Conservation (phyloP, 805 yeast genomes). For the Barnettozyma botsteinii region DNA sequence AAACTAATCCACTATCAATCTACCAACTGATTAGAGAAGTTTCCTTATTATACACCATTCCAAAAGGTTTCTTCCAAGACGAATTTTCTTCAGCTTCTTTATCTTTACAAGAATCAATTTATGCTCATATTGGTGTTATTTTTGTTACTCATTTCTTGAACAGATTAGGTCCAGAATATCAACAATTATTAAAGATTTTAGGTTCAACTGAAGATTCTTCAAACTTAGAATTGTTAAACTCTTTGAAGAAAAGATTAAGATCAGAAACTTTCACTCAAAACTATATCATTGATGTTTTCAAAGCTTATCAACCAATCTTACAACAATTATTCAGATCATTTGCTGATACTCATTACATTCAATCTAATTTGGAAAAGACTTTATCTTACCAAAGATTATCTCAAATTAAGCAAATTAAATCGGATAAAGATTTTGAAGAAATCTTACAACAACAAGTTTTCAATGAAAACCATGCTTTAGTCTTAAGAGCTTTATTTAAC, state of each 20-base stretch:
- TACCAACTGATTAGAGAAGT: constrained; percentile 93
- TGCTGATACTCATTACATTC: constrained; percentile 84
- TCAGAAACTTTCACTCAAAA: constrained; percentile 89
- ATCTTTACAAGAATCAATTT: constrained; percentile 90
- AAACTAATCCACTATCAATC: constrained; percentile 56
- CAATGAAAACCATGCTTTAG: constrained; percentile 71
- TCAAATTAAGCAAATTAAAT: constrained; percentile 67
- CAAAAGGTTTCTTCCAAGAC: constrained; percentile 74
- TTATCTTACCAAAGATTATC: constrained; percentile 81
- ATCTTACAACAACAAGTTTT: constrained; percentile 64
- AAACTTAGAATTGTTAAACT: constrained; percentile 71
- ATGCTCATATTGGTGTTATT: constrained; percentile 89
- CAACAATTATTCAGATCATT: constrained; percentile 84
- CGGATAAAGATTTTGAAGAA: constrained; percentile 68
- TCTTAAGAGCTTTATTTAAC: constrained; percentile 71
- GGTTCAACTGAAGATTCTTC: constrained; percentile 45
- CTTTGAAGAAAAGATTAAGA: constrained; percentile 83
- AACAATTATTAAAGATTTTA: constrained; percentile 57
- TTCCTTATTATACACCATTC: constrained; percentile 84
- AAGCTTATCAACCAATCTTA: constrained; percentile 62
- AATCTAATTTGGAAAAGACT: constrained; percentile 64
- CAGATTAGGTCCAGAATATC: constrained; percentile 87
- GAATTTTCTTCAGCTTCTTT: constrained; percentile 68
- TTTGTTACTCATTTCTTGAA: constrained; percentile 93
- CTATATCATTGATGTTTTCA: constrained; percentile 72